Percentiles rank a stretch among this genome's conserved stretches.
phyloP scores from a whole-genome alignment of 768 basidiomycete species.

The Leccinum imitatum region DNA sequence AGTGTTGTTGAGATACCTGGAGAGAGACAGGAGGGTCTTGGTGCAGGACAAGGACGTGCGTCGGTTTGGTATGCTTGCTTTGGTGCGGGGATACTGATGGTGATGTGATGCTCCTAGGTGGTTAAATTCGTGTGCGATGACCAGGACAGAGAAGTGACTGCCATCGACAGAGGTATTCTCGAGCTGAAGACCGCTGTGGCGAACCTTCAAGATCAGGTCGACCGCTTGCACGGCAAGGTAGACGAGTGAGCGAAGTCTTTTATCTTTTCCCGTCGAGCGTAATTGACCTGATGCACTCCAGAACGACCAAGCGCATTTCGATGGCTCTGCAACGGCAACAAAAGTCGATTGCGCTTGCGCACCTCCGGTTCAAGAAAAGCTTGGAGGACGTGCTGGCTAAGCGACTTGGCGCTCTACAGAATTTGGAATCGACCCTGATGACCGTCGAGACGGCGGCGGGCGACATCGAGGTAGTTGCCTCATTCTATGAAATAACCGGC shows the following conservation, averaged over 20 bases:
- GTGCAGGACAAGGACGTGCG: slow-evolving; percentile 68
- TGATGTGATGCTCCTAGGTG: slow-evolving; percentile 45
- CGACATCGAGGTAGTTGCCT: slow-evolving; percentile 69
- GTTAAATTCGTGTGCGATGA: slow-evolving; percentile 68
- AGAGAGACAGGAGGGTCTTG: slow-evolving; percentile 68
- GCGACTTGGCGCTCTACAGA: slow-evolving; percentile 70
- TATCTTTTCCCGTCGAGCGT: neutral
- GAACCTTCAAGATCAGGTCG: slow-evolving; percentile 68
- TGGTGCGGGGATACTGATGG: neutral
- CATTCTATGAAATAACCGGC: neutral
- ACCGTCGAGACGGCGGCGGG: slow-evolving; percentile 88
- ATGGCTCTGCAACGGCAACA: slow-evolving; percentile 65
- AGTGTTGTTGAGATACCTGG: slow-evolving; percentile 73
- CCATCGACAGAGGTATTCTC: slow-evolving; percentile 81
- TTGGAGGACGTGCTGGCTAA: slow-evolving; percentile 76
- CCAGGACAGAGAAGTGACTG: slow-evolving; percentile 51
- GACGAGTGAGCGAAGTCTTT: slow-evolving; percentile 53
- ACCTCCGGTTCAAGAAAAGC: slow-evolving; percentile 79
- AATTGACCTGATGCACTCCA: slow-evolving; percentile 28
- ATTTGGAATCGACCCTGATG: slow-evolving; percentile 72
- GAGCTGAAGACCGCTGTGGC: slow-evolving; percentile 72
- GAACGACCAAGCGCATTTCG: slow-evolving; percentile 66
- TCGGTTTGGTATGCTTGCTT: slow-evolving; percentile 1
- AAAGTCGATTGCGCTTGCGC: slow-evolving; percentile 70
- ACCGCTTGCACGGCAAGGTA: slow-evolving; percentile 66